A percentile compares a stretch with the other conserved stretches of the same genome.
Evolutionary conservation across 225 moss, liverwort and hornwort species (phyloP).

Genomic region (Bryum argenteum): DNA sequence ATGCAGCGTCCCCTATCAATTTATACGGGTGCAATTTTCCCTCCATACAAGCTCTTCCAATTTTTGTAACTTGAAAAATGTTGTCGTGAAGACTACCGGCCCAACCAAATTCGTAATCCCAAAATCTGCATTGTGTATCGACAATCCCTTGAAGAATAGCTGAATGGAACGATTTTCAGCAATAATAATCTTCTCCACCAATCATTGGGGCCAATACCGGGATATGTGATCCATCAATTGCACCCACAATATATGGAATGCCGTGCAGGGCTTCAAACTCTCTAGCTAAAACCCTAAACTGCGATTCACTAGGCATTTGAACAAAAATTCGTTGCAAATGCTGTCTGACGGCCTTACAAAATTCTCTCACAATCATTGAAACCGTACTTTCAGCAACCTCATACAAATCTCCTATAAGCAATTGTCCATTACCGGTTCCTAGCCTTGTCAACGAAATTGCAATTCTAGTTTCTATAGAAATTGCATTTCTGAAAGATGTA

Average conservation of each 20-base stretch:
- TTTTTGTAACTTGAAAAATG: too few relatives aligned
- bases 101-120: too few relatives aligned
- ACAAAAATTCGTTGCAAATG: neutral
- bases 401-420: too few relatives aligned
- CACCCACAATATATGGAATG: neutral
- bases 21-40: too few relatives aligned
- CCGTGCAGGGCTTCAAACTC: neutral
- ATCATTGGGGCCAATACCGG: neutral
- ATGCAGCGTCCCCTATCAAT: too few relatives aligned
- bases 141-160: too few relatives aligned
- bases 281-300: neutral
- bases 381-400: neutral
- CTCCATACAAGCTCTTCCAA: too few relatives aligned
- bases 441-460: neutral
- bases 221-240: neutral
- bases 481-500: neutral
- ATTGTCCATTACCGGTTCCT: neutral
- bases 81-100: too few relatives aligned
- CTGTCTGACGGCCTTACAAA: neutral
- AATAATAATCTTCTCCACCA: neutral
- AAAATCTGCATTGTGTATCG: too few relatives aligned
- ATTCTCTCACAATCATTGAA: neutral
- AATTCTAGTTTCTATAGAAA: neutral
- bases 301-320: neutral
- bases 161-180: too few relatives aligned